These are phyloP conservation scores for Theileria annulata DNA, from an alignment of 169 alveolate species.

Conservation along the genomic window DNA sequence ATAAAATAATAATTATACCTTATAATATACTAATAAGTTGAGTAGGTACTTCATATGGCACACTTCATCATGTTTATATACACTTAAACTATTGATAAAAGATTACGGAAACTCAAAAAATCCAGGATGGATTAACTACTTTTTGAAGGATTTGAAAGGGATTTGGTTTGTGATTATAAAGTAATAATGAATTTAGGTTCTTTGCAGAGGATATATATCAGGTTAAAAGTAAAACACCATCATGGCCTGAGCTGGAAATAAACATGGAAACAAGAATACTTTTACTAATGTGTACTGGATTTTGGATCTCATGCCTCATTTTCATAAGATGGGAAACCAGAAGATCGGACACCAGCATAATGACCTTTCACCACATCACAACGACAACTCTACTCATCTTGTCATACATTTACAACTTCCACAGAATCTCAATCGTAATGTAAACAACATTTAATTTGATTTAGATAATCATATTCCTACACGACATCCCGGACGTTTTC, in stretches of 20 bases:
- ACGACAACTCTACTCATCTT: constrained; percentile 39
- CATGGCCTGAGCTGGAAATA: constrained; percentile 58
- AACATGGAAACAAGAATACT: constrained; percentile 14
- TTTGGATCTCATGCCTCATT: constrained; percentile 60
- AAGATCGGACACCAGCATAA: constrained; percentile 56
- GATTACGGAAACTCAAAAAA: constrained; percentile 47
- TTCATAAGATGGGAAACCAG: constrained; percentile 65
- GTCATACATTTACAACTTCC: constrained; percentile 44
- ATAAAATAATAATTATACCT: background rate
- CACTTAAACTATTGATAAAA: constrained; percentile 11
- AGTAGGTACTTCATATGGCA: constrained; percentile 64
- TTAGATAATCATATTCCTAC: constrained; percentile 65
- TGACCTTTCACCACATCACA: constrained; percentile 65
- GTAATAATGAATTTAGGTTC: constrained; percentile 18
- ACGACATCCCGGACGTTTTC: constrained; percentile 76
- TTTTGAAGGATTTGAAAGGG: constrained; percentile 46
- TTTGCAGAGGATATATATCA: constrained; percentile 30
- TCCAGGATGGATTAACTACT: constrained; percentile 51
- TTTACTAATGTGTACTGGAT: constrained; percentile 42
- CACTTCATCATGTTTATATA: constrained; percentile 23
- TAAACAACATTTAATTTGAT: background rate
- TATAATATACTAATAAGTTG: background rate
- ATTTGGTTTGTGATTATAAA: constrained; percentile 24
- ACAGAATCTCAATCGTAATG: constrained; percentile 54
- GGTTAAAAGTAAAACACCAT: constrained; percentile 7